These are phyloP conservation scores for Gymnopilus dilepis DNA, from an alignment of 768 basidiomycete genomes.

Conservation along the genomic window DNA sequence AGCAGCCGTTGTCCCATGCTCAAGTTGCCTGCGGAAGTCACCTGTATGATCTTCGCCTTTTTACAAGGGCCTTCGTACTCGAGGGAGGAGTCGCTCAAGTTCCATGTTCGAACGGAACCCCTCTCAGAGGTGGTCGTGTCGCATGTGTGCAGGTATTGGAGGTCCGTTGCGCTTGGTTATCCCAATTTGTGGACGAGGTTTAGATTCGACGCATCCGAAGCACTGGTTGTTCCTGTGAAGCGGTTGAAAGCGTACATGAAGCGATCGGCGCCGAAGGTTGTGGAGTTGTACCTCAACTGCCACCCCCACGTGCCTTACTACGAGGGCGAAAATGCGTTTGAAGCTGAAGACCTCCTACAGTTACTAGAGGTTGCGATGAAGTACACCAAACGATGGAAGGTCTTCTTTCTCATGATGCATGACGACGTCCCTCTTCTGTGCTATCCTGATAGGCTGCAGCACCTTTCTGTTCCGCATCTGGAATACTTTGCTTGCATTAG, in stretches of 20 bases:
- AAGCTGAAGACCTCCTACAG: not conserved
- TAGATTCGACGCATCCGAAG: slow-evolving; percentile 10
- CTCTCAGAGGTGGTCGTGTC: slow-evolving; percentile 27
- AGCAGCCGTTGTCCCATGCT: slow-evolving; percentile 17
- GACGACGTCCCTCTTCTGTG: not conserved
- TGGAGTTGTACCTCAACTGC: slow-evolving; percentile 27
- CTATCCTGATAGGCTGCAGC: not conserved
- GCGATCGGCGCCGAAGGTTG: slow-evolving; percentile 18
- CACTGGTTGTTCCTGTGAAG: slow-evolving; percentile 9
- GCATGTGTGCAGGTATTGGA: slow-evolving; percentile 30
- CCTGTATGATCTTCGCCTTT: slow-evolving; percentile 24
- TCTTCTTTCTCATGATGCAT: slow-evolving; percentile 20
- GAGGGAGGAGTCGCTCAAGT: too few relatives aligned
- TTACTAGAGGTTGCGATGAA: slow-evolving; percentile 16
- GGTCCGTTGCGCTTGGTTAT: slow-evolving; percentile 20
- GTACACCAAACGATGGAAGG: slow-evolving; percentile 23
- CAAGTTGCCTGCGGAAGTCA: slow-evolving; percentile 25
- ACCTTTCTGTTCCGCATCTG: slow-evolving; percentile 20
- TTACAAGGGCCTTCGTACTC: too few relatives aligned
- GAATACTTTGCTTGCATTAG: slow-evolving; percentile 21
- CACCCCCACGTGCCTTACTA: too few relatives aligned
- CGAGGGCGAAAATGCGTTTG: not conserved
- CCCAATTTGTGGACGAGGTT: slow-evolving; percentile 27
- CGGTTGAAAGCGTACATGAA: slow-evolving; percentile 28
- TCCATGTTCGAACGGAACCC: too few relatives aligned